Conservation (phyloP, 1,284 basidiomycete species). For the Trametes pubescens region DNA sequence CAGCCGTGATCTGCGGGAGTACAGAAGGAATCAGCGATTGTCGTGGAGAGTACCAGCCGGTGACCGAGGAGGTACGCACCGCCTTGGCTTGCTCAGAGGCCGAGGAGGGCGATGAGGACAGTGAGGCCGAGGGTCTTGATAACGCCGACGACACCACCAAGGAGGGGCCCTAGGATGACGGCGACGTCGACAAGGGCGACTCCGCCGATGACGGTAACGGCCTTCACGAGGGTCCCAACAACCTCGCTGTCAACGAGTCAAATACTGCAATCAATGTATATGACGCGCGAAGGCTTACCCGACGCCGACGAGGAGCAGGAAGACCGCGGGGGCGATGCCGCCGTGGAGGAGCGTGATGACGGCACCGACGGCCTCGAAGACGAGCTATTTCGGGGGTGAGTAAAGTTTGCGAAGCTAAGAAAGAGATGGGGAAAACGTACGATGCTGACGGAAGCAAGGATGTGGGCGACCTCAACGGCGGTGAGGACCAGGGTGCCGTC, state of each 20-base stretch:
- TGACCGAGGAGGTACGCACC: not conserved
- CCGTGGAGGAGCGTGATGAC: slow-evolving; percentile 45
- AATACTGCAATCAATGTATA: not conserved
- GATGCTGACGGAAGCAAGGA: slow-evolving; percentile 42
- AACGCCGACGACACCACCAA: not conserved
- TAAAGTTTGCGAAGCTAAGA: slow-evolving; percentile 11
- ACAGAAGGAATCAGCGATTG: not conserved
- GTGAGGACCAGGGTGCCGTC: slow-evolving; percentile 42
- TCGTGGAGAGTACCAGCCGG: not conserved
- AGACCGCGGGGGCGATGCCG: slow-evolving; percentile 37
- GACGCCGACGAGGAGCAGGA: slow-evolving; percentile 40
- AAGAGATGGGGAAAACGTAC: slow-evolving; percentile 30
- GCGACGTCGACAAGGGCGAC: slow-evolving; percentile 43
- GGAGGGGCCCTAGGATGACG: slow-evolving; percentile 3
- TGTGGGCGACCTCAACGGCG: slow-evolving; percentile 34
- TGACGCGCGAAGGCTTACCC: slow-evolving; percentile 36
- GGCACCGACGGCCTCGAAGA: slow-evolving; percentile 47
- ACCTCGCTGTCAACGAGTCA: slow-evolving; percentile 31
- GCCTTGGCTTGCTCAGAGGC: not conserved
- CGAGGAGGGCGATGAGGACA: slow-evolving; percentile 1
- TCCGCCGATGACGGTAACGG: slow-evolving; percentile 43
- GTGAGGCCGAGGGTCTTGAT: not conserved
- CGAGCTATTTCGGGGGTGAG: slow-evolving; percentile 29
- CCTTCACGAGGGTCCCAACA: slow-evolving; percentile 40
- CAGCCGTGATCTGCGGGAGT: not conserved